Evolutionary conservation across 2,329 filamentous ascomycete species (phyloP).

Genomic region (Colletotrichum lindemuthianum): DNA sequence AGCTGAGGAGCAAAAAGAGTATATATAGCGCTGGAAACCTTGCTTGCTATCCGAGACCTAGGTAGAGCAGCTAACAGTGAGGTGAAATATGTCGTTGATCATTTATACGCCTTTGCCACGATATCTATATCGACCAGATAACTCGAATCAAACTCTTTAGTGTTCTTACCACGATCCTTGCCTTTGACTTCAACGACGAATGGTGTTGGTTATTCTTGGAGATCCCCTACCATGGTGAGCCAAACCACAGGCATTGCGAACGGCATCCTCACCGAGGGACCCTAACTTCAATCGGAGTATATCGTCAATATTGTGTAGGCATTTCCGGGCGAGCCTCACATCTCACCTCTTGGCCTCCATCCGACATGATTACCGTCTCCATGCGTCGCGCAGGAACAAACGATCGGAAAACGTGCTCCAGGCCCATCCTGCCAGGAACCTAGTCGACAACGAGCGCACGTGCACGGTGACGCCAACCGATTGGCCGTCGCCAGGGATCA

Average conservation of each 20-base stretch:
- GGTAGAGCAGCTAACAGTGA: neutral
- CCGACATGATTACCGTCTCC: conserved; percentile 3
- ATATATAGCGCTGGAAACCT: no score
- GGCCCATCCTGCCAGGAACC: conserved; percentile 23
- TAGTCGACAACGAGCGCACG: conserved; percentile 27
- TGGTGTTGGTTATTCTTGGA: neutral
- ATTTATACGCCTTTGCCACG: conserved; percentile 21
- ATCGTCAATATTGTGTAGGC: neutral
- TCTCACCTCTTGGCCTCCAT: neutral
- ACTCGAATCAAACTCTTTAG: neutral
- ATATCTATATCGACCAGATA: neutral
- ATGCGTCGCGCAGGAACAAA: conserved; percentile 12
- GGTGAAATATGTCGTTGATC: neutral
- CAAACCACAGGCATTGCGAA: neutral
- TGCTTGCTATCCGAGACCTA: no score
- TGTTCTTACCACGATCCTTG: no score
- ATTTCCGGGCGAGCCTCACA: conserved; percentile 14
- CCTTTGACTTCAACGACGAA: neutral
- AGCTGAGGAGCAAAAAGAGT: accelerated
- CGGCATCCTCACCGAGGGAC: conserved; percentile 12
- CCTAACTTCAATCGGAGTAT: neutral
- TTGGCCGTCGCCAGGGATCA: conserved; percentile 39
- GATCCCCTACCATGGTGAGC: neutral
- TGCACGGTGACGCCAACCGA: conserved; percentile 43
- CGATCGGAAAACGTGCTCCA: conserved; percentile 22